Conservation (phyloP, 129 eudicot genomes). For the Centaurea solstitialis region DNA sequence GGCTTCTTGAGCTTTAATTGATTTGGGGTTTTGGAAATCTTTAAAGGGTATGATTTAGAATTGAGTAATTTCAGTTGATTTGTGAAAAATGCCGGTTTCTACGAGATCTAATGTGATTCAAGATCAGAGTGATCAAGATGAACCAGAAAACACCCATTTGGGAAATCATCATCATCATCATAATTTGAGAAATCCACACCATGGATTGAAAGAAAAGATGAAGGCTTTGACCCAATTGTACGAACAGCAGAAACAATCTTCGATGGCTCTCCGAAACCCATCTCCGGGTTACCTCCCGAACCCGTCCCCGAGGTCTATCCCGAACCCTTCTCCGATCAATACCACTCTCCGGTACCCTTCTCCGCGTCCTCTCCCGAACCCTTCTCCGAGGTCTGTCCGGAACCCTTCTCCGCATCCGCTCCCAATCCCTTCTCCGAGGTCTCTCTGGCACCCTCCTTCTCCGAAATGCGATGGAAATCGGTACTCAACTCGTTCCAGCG, state of each 20-base stretch:
- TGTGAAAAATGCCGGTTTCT: constrained; percentile 63
- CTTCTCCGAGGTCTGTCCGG: too few species aligned
- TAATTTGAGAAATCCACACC: constrained; percentile 63
- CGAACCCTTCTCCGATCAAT: too few species aligned
- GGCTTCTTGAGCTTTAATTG: constrained; percentile 7
- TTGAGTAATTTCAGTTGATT: constrained; percentile 15
- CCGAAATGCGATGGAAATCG: constrained; percentile 31
- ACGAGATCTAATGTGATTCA: constrained; percentile 55
- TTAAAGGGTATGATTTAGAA: constrained; percentile 42
- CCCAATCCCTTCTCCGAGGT: not conserved
- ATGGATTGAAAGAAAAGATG: constrained; percentile 91
- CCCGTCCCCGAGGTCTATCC: too few species aligned
- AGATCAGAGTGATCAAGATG: constrained; percentile 28
- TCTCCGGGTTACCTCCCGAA: not conserved
- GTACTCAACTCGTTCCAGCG: constrained; percentile 47
- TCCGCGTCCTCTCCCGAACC: too few species aligned
- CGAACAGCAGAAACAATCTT: constrained; percentile 68
- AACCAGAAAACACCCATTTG: constrained; percentile 40
- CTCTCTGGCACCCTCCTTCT: not conserved
- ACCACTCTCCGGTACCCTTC: too few species aligned
- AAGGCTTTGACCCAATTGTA: constrained; percentile 74
- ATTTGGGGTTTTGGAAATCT: constrained; percentile 31
- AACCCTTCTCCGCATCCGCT: too few species aligned
- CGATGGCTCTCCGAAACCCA: constrained; percentile 38
- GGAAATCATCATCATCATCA: constrained; percentile 18